Conservation (phyloP, 352 stramenopile species). For the Elongisporangium prolatum region DNA sequence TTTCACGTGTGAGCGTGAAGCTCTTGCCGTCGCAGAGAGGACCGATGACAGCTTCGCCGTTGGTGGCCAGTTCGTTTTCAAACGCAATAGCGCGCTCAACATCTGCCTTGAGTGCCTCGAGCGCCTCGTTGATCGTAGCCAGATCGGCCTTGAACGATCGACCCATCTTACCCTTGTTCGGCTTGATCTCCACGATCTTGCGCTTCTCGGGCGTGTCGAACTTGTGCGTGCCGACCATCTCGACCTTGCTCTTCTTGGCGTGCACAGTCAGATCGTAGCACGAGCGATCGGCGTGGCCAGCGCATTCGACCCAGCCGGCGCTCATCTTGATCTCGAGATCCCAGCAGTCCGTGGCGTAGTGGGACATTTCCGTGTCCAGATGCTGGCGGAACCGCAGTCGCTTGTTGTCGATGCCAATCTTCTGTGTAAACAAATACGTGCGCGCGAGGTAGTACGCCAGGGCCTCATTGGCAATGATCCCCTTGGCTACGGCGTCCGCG, state of each 20-base stretch:
- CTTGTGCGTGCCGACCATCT: conserved; percentile 87
- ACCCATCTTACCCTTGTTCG: conserved; percentile 96
- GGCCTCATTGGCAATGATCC: conserved; percentile 98
- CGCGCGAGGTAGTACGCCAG: conserved; percentile 99
- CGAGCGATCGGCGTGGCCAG: conserved; percentile 97
- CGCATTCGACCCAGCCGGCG: conserved; percentile 99
- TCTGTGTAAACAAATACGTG: conserved; percentile 95
- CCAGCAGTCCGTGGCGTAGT: conserved; percentile 99
- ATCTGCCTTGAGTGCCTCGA: conserved; percentile 87
- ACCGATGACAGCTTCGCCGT: conserved; percentile 90
- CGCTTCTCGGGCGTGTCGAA: conserved; percentile 93
- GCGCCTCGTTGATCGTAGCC: conserved; percentile 60
- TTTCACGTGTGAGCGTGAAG: conserved; percentile 93
- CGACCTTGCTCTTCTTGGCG: conserved; percentile 83
- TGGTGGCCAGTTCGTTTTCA: conserved; percentile 85
- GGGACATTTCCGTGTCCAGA: conserved; percentile 98
- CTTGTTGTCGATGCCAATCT: conserved; percentile 91
- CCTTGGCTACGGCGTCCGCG: conserved; percentile 87
- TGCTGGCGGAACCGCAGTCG: conserved; percentile 98
- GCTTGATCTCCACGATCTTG: conserved; percentile 92
- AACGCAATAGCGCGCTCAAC: conserved; percentile 86
- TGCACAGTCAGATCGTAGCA: conserved; percentile 97
- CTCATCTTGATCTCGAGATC: conserved; percentile 98
- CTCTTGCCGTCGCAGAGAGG: conserved; percentile 74
- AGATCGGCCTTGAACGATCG: conserved; percentile 96